Percentiles rank a stretch among this genome's conserved stretches.
These are phyloP conservation scores for Solanum corneliomulleri DNA, from an alignment of 257 asterid genomes.

Conservation along the genomic window DNA sequence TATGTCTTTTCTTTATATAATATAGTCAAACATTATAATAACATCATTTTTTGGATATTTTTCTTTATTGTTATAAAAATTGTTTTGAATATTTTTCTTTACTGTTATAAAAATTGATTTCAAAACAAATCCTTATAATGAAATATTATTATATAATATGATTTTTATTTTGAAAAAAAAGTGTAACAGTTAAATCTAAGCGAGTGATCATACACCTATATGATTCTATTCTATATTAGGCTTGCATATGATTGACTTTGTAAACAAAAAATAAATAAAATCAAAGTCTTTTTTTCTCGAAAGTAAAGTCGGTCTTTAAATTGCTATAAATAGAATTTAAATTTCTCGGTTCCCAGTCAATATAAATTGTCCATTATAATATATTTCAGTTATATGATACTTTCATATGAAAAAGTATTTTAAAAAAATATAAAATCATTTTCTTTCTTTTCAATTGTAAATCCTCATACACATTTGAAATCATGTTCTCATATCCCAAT, in stretches of 20 bases:
- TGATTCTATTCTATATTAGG: neutral
- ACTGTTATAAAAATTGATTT: neutral
- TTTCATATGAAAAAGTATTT: no score
- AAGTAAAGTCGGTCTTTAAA: neutral
- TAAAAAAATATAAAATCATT: no score
- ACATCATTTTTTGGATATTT: neutral
- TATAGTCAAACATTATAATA: no score
- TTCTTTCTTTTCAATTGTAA: neutral
- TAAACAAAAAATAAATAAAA: no score
- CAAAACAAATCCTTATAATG: neutral
- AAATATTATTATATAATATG: no score
- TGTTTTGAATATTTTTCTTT: neutral
- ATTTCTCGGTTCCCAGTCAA: neutral
- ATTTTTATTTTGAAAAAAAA: no score
- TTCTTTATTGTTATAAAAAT: no score
- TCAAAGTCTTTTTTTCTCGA: neutral
- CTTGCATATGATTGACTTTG: neutral
- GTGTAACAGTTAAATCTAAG: no score
- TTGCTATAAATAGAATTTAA: no score
- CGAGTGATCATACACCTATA: neutral
- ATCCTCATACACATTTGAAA: neutral
- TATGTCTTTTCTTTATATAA: no score
- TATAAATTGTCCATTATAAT: neutral
- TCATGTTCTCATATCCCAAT: neutral
- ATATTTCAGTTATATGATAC: neutral